Evolutionary conservation across 2,329 filamentous ascomycete species (phyloP), one percentile per base, ranked within the genome.

Genomic region (Aspergillus sp.): DNA sequence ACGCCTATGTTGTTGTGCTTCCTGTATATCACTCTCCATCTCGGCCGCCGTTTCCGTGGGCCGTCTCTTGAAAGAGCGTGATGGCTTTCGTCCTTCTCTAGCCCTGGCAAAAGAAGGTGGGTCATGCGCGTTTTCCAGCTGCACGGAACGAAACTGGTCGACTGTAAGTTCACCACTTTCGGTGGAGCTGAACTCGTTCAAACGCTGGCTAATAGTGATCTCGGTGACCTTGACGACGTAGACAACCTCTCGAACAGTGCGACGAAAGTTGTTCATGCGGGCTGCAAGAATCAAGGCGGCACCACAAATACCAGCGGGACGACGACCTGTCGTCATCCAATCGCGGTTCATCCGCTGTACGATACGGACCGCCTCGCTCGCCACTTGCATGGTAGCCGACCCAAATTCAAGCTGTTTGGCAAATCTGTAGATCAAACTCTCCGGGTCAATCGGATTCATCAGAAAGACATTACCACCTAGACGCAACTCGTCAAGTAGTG

Each of bases 171-270:
- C 86, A 65, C 92, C 92, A 62, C 90, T 92, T 64, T 91, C 90
- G 0, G 94, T 96, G 32, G 88, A 85, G 64, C 91, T 92, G 78
- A 98, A 99, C 72, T 99, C 95, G 66, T 93, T 88, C 8, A 99
- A 81, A 63, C 95, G 92, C 73, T 94, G 91, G 70, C 92, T 90
- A 62, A 99, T 92, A 7, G 95, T 99, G 62, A 92, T 86, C 66
- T 96, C 96, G 44, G 93, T 96, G 54, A 98, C 93, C 73, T 97
- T 98, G 73, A 97, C 94, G 39, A 97, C 91, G 73, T 96, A 98
- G n/a, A 98, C 94, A 8, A 99, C 90, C 77, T 99, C 95, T 30
- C 92, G 87, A 11, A 96, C 88, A 0, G 92, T 96, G 17, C 95
- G 88, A 48, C 94, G 90, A 73, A 96, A 99, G 76, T 98, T 98